phyloP scores from a whole-genome alignment of 805 yeast species.

The Ogataea chonburiensis region DNA sequence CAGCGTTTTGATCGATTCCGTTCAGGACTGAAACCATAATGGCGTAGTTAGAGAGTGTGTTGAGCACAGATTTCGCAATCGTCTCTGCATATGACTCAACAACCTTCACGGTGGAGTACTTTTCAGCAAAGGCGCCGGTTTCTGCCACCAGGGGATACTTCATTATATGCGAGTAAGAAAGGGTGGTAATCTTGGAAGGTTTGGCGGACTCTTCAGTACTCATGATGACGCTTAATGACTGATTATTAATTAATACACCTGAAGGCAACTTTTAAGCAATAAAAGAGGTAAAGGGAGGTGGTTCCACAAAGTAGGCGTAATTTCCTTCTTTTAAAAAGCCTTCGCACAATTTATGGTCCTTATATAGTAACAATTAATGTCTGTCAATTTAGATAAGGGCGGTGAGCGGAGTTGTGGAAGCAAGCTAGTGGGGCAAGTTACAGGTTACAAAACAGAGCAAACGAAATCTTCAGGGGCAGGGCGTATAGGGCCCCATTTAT shows the following conservation, averaged over 20 bases:
- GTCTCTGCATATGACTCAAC: constrained; percentile 20
- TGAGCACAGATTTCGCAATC: constrained; percentile 10
- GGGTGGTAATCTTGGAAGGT: constrained; percentile 16
- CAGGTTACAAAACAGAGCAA: no score
- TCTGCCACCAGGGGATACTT: constrained; percentile 35
- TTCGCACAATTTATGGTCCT: constrained; percentile 3
- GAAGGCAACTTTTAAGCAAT: constrained; percentile 3
- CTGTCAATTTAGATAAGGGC: constrained; percentile 13
- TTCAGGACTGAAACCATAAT: constrained; percentile 21
- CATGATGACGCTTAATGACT: constrained; percentile 6
- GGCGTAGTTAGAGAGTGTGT: constrained; percentile 21
- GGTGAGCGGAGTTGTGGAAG: constrained; percentile 5
- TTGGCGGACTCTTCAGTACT: constrained; percentile 11
- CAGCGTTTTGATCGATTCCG: constrained; percentile 26
- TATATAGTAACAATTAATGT: constrained; percentile 6
- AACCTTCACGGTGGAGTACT: constrained; percentile 19
- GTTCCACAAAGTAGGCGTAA: constrained; percentile 1
- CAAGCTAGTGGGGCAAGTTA: no score
- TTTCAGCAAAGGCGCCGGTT: constrained; percentile 15
- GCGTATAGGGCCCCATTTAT: no score
- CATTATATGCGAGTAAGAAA: constrained; percentile 28
- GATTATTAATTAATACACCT: constrained; percentile 1
- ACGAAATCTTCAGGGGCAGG: no score
- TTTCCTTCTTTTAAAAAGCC: constrained; percentile 3
- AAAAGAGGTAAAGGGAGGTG: not conserved